Conservation (phyloP, 768 basidiomycete species). For the Mycena haematopus region DNA sequence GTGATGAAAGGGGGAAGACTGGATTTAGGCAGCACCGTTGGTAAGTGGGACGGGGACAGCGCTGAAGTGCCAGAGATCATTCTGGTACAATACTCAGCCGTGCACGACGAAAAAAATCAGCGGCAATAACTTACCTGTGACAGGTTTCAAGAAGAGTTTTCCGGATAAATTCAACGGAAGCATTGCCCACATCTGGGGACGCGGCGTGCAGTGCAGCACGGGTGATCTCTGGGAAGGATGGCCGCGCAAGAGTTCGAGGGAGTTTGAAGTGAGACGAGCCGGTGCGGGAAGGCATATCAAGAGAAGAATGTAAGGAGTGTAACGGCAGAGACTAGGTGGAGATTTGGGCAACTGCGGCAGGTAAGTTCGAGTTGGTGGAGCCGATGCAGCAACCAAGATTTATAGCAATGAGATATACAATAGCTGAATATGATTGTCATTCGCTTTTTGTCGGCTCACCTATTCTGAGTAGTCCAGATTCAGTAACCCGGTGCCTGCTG, state of each 20-base stretch:
- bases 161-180: slow-evolving; percentile 75
- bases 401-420: slow-evolving; percentile 19
- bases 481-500: slow-evolving; percentile 14
- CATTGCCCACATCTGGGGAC: slow-evolving; percentile 68
- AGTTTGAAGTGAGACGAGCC: slow-evolving; percentile 55
- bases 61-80: slow-evolving; percentile 61
- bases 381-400: slow-evolving; percentile 3
- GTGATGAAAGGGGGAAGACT: slow-evolving; percentile 68
- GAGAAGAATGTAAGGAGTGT: background rate
- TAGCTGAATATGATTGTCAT: slow-evolving; percentile 13
- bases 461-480: slow-evolving; percentile 10
- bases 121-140: slow-evolving; percentile 42
- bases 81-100: slow-evolving; percentile 35
- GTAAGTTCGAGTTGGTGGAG: slow-evolving; percentile 4
- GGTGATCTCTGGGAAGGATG: slow-evolving; percentile 62
- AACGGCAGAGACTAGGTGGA: background rate
- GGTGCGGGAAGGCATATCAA: background rate
- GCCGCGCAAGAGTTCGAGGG: slow-evolving; percentile 71
- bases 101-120: slow-evolving; percentile 23
- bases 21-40: slow-evolving; percentile 68
- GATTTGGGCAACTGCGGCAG: slow-evolving; percentile 10
- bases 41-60: slow-evolving; percentile 60
- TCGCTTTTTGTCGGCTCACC: slow-evolving; percentile 11
- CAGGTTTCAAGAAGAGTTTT: slow-evolving; percentile 58
- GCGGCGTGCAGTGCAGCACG: slow-evolving; percentile 65